Evolutionary conservation across 1,284 basidiomycete species (phyloP).

Genomic region (Malassezia japonica): DNA sequence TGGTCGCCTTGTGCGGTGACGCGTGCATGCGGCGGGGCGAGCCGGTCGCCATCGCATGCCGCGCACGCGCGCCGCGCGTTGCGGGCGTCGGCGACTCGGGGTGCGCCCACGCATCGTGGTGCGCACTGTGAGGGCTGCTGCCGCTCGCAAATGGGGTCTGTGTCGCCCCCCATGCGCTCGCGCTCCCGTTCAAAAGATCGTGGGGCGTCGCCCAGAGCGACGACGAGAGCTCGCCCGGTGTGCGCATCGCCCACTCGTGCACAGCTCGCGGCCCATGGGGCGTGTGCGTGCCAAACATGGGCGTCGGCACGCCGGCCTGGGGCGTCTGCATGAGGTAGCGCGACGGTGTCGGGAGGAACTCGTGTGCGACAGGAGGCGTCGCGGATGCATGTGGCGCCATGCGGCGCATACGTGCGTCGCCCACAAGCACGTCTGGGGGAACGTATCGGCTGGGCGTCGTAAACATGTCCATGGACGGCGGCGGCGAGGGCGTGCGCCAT

Average conservation of each 20-base stretch:
- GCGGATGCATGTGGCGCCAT: background rate
- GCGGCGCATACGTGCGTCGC: background rate
- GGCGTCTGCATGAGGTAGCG: constrained; percentile 11
- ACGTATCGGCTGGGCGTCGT: constrained; percentile 14
- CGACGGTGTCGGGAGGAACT: constrained; percentile 10
- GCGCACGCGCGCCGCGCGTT: constrained; percentile 3
- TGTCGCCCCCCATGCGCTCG: background rate
- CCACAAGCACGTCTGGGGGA: background rate
- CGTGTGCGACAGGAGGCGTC: background rate
- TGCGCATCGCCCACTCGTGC: background rate
- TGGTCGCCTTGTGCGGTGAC: background rate
- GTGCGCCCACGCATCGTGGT: background rate
- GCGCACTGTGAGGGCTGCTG: background rate
- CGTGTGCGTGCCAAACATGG: background rate
- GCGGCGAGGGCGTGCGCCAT: constrained; percentile 13
- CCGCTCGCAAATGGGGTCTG: background rate
- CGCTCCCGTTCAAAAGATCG: background rate
- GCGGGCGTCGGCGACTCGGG: constrained; percentile 11
- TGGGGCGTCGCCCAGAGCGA: background rate
- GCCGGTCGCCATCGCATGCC: background rate
- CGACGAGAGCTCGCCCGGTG: background rate
- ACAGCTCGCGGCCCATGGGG: background rate
- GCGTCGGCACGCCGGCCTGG: background rate
- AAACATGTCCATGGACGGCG: constrained; percentile 5
- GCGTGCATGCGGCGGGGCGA: background rate